Evolutionary conservation across 345 rosid species (phyloP).

Genomic region (Eucalyptus grandis): DNA sequence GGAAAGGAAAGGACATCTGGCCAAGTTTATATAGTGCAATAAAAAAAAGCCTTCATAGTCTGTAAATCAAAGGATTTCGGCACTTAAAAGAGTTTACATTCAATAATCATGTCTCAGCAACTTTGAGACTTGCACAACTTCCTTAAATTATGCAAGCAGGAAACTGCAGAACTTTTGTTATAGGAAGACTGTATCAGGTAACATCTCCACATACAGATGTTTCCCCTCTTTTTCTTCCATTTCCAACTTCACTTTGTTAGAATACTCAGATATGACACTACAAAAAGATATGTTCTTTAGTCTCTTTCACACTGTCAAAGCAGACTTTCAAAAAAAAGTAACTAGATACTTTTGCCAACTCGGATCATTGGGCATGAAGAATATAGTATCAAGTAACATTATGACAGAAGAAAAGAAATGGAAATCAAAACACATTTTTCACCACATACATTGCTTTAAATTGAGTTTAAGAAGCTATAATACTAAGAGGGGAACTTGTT

Average conservation of each 20-base stretch:
- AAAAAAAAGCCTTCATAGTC: not conserved
- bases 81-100: not conserved
- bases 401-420: not conserved
- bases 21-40: not conserved
- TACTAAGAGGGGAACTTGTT: not conserved
- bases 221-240: slow-evolving; percentile 95
- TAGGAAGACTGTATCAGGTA: slow-evolving; percentile 96
- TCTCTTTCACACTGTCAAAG: not conserved
- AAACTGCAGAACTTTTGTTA: slow-evolving; percentile 49
- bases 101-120: slow-evolving; percentile 30
- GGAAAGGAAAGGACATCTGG: not conserved
- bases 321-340: not conserved
- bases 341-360: not conserved
- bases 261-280: not conserved
- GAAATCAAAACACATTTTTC: not conserved
- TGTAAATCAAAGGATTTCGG: not conserved
- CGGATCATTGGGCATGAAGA: not conserved
- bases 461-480: not conserved
- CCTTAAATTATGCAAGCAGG: slow-evolving; percentile 70
- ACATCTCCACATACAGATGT: slow-evolving; percentile 73
- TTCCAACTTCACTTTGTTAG: not conserved
- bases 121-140: slow-evolving; percentile 60
- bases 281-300: not conserved
- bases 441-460: not conserved
- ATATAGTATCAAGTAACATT: not conserved